Evolutionary conservation across 169 alveolate genomes (phyloP), one percentile per base, ranked within the genome.

Genomic region (Eimeria praecox): DNA sequence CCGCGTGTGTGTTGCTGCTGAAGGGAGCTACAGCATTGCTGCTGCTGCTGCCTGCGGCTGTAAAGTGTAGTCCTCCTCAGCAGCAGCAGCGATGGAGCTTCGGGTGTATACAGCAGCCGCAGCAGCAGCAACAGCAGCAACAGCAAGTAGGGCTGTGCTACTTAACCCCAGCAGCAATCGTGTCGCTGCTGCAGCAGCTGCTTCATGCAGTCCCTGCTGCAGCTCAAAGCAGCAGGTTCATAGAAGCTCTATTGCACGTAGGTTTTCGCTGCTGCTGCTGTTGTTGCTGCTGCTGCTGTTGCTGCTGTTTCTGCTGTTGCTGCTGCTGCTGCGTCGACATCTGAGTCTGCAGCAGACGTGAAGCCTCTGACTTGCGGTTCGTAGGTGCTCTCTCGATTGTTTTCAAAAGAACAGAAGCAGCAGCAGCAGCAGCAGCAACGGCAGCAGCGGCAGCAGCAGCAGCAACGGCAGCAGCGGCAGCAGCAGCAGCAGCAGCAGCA

Each of bases 41-140:
- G 90, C 90, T 82, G 73, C 90, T 82, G 71, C 90, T 82, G 49
- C 90, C 90, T n/a, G 90, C 90, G 10, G 73, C 90, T 27, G 73
- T 82, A 33, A 44, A 33, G 71, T 49, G 73, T 73, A 30, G 90
- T 54, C 71, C 90, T 46, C 56, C 86, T 4, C 86, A 38, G 56
- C 86, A 75, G 86, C 86, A 75, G 62, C 86, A 75, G 56, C 86
- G 86, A 20, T 75, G 86, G 86, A 40, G 38, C 0, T 75, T 75
- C 62, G 86, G 86, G 62, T 75, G 86, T 20, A 75, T 75, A 59
- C 86, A 73, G 83, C 89, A 59, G 27, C 69, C 20, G 27, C 69
- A 59, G 69, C 69, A 59, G 12, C 56, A 78, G 35, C 90, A 49
- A 52, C 90, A 82, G 56, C 90, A 49, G 66, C 90, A n/a, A 49